These are phyloP conservation scores for Cladophialophora bantiana DNA, from an alignment of 2,329 filamentous ascomycete species.

Conservation along the genomic window DNA sequence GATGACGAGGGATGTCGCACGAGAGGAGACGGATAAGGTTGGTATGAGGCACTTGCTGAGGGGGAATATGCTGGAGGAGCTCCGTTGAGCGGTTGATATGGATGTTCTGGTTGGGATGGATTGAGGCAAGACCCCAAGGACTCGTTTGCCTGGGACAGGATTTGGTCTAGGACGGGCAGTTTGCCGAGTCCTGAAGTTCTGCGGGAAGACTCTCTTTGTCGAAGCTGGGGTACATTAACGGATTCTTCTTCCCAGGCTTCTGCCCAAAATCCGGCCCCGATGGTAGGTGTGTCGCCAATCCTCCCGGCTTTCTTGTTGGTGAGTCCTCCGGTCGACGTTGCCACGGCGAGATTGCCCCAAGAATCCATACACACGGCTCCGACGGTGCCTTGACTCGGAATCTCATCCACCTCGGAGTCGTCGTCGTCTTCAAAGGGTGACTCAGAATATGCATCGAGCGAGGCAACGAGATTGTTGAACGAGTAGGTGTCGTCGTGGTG, in stretches of 20 bases:
- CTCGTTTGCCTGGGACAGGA: conserved; percentile 9
- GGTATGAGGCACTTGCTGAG: neutral
- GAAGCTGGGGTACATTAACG: neutral
- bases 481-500: conserved; percentile 42
- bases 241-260: conserved; percentile 70
- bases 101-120: neutral
- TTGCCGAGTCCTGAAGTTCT: neutral
- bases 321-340: conserved; percentile 74
- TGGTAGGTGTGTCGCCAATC: conserved; percentile 83
- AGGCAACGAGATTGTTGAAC: conserved; percentile 30
- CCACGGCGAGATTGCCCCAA: conserved; percentile 74
- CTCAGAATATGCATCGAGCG: conserved; percentile 24
- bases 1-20: neutral
- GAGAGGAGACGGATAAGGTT: conserved; percentile 2
- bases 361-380: conserved; percentile 82
- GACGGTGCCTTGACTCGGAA: conserved; percentile 82
- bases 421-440: conserved; percentile 50
- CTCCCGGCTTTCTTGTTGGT: conserved; percentile 88
- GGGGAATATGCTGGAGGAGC: conserved; percentile 17
- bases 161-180: conserved; percentile 16
- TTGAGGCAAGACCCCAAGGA: conserved; percentile 24
- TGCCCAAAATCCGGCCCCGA: conserved; percentile 89
- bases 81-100: neutral
- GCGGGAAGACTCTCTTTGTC: neutral
- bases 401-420: conserved; percentile 63